Conservation (phyloP, 345 rosid genomes). For the Eutrema heterophyllum region DNA sequence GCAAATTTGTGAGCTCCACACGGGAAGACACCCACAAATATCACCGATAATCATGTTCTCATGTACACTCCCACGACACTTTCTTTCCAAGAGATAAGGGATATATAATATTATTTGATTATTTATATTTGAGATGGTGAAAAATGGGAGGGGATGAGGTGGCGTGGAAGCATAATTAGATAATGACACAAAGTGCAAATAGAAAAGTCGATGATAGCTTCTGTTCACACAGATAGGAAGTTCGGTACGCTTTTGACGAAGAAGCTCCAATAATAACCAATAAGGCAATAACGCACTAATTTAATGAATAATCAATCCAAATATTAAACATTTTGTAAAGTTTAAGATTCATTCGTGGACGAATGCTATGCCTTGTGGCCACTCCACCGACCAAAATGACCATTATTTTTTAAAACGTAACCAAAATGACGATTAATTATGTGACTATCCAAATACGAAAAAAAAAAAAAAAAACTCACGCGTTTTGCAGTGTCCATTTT, state of each 20-base stretch:
- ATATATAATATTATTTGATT: neutral
- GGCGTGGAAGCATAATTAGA: constrained; percentile 16
- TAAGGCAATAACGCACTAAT: neutral
- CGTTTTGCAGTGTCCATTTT: neutral
- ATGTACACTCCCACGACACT: constrained; percentile 16
- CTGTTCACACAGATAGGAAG: constrained; percentile 1
- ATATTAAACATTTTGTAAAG: neutral
- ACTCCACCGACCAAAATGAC: constrained; percentile 1
- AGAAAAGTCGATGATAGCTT: neutral
- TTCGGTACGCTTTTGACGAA: constrained; percentile 19
- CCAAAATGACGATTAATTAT: neutral
- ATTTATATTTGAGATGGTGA: neutral
- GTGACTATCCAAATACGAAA: neutral
- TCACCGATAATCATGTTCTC: no score
- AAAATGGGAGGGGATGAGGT: constrained; percentile 7
- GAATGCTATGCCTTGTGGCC: constrained; percentile 1
- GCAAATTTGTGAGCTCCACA: no score
- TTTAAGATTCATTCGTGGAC: constrained; percentile 14
- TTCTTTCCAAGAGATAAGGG: neutral
- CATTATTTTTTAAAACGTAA: neutral
- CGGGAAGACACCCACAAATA: no score
- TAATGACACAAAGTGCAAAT: constrained; percentile 3
- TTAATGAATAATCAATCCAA: neutral
- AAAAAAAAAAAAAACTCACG: neutral
- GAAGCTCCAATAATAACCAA: constrained; percentile 2